Conservation (phyloP, 805 yeast genomes). For the Nakazawaea anatomiae region DNA sequence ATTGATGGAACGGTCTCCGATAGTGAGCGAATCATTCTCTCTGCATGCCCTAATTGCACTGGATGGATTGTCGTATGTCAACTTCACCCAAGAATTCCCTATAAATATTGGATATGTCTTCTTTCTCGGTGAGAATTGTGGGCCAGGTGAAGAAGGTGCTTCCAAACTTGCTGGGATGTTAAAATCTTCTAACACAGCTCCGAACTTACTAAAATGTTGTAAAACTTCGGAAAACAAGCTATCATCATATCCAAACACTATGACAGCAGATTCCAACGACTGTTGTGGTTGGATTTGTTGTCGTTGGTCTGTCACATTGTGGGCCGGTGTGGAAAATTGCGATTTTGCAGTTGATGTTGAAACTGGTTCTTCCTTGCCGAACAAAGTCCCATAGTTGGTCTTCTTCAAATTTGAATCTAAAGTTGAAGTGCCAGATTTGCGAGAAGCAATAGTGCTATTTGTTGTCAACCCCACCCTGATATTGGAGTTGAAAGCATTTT, state of each 20-base stretch:
- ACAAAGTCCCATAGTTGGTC: constrained; percentile 1
- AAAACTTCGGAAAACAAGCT: constrained; percentile 60
- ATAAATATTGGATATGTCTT: constrained; percentile 62
- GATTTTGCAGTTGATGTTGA: not conserved
- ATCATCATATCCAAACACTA: constrained; percentile 89
- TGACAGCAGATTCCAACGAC: constrained; percentile 53
- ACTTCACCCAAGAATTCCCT: constrained; percentile 87
- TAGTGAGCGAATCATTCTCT: constrained; percentile 50
- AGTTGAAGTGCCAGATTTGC: constrained; percentile 4
- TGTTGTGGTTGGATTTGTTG: not conserved
- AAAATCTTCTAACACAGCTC: constrained; percentile 72
- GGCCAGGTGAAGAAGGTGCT: constrained; percentile 5
- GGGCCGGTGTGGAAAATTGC: not conserved
- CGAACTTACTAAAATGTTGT: constrained; percentile 72
- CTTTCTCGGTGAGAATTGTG: constrained; percentile 8
- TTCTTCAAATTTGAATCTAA: not conserved
- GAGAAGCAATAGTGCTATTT: constrained; percentile 14
- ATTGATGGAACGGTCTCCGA: constrained; percentile 33
- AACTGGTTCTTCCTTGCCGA: constrained; percentile 2
- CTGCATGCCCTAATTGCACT: constrained; percentile 80
- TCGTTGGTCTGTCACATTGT: not conserved
- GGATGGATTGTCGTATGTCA: constrained; percentile 71
- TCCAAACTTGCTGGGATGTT: constrained; percentile 22
- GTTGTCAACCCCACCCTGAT: constrained; percentile 16
- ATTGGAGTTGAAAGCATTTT: constrained; percentile 37